Evolutionary conservation across 1,139 yeast species (phyloP).

Genomic region (Sugiyamaella neomexicana): DNA sequence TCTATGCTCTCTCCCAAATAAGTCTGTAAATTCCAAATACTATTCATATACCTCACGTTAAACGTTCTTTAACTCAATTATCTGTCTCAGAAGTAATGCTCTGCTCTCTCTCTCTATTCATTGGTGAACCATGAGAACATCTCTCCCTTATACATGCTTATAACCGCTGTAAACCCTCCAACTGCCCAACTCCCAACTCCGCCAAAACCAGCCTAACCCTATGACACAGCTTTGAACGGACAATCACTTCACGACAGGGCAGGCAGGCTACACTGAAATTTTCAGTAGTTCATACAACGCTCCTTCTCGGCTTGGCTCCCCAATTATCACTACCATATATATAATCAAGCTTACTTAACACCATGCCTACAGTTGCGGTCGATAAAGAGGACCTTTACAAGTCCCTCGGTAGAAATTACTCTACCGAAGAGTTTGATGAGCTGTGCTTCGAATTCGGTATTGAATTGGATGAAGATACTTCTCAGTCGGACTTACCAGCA

Average conservation of each 20-base stretch:
- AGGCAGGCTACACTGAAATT: slow-evolving; percentile 5
- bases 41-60: too few species aligned
- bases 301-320: neutral
- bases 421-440: slow-evolving; percentile 94
- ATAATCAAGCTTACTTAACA: neutral
- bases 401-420: slow-evolving; percentile 73
- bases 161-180: too few species aligned
- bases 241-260: slow-evolving; percentile 1
- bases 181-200: neutral
- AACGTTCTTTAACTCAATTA: too few species aligned
- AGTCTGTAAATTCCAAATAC: too few species aligned
- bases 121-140: too few species aligned
- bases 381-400: slow-evolving; percentile 90
- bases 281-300: neutral
- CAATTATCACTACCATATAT: neutral
- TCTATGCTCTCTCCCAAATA: too few species aligned
- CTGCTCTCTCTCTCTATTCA: too few species aligned
- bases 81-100: too few species aligned
- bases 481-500: slow-evolving; percentile 40
- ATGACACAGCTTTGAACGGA: slow-evolving; percentile 4
- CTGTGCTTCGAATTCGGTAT: slow-evolving; percentile 97
- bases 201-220: slow-evolving; percentile 9
- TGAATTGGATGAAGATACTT: slow-evolving; percentile 92
- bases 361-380: slow-evolving; percentile 95
- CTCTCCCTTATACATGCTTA: too few species aligned